Percentiles rank a stretch among this genome's conserved stretches.
Evolutionary conservation across 306 rosid species (phyloP).

Genomic region (Vachellia pachyceras): DNA sequence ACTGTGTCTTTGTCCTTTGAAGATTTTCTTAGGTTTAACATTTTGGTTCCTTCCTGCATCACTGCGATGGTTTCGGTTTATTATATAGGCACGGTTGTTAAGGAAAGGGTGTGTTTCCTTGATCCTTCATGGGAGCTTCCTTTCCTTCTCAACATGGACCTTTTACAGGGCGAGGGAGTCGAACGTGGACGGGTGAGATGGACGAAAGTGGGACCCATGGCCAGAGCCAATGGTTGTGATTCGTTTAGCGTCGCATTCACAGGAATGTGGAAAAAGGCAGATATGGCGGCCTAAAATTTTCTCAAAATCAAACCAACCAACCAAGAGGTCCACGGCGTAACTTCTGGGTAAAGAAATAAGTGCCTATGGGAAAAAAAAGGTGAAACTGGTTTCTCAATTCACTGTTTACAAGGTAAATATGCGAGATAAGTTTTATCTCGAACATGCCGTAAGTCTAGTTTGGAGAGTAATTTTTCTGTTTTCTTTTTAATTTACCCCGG

Average conservation of each 20-base stretch:
- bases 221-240: constrained; percentile 46
- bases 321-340: background rate
- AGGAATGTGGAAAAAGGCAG: constrained; percentile 26
- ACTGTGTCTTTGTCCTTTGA: constrained; percentile 42
- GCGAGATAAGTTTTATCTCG: too few species aligned
- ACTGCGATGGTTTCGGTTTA: background rate
- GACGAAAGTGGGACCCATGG: constrained; percentile 23
- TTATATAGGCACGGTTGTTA: constrained; percentile 26
- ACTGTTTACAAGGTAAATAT: too few species aligned
- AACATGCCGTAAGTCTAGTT: too few species aligned
- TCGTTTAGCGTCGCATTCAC: background rate
- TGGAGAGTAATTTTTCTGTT: too few species aligned
- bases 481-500: too few species aligned
- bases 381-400: too few species aligned
- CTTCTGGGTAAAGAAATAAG: background rate
- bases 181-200: constrained; percentile 53
- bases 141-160: constrained; percentile 43
- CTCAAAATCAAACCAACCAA: constrained; percentile 6
- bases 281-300: constrained; percentile 59
- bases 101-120: constrained; percentile 37
- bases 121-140: constrained; percentile 59
- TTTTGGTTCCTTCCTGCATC: constrained; percentile 17
- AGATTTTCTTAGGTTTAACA: constrained; percentile 43
- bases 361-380: too few species aligned
- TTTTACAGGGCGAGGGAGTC: constrained; percentile 63